phyloP scores from a whole-genome alignment of 139 green algal genomes.

The Astrephomene gubernaculifera region DNA sequence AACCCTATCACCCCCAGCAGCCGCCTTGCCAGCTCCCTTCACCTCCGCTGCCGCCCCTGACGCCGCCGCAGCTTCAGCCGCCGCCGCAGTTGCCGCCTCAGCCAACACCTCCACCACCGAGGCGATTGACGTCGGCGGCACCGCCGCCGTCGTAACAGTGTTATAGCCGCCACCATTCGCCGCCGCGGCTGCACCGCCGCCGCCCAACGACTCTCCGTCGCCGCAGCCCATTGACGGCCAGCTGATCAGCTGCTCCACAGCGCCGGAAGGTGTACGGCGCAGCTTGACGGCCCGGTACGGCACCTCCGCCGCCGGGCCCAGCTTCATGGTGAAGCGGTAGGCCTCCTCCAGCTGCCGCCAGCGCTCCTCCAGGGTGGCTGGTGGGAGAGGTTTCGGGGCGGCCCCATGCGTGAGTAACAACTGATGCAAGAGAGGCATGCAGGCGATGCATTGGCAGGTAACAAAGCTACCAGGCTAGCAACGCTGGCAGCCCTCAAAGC shows the following conservation, averaged over 20 bases:
- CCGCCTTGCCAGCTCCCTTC: too few relatives aligned
- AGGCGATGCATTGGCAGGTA: not conserved
- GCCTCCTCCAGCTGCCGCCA: constrained; percentile 71
- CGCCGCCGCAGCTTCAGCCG: not conserved
- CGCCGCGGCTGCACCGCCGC: not conserved
- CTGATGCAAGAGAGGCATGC: too few relatives aligned
- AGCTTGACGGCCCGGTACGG: constrained; percentile 59
- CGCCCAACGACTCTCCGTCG: not conserved
- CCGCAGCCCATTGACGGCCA: constrained; percentile 32
- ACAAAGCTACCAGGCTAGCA: not conserved
- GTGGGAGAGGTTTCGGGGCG: not conserved
- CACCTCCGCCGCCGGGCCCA: not conserved
- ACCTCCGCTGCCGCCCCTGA: not conserved
- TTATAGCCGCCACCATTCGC: not conserved
- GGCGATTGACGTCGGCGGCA: not conserved
- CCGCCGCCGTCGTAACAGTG: not conserved
- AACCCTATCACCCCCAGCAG: not conserved
- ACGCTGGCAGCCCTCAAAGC: not conserved
- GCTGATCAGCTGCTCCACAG: constrained; percentile 12
- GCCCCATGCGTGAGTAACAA: not conserved
- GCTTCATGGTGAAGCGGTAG: constrained; percentile 41
- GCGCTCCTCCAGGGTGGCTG: constrained; percentile 72
- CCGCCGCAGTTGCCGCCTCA: not conserved
- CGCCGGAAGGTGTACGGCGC: not conserved
- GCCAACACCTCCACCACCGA: not conserved